Evolutionary conservation across 2,329 filamentous ascomycete species (phyloP), one percentile per base, ranked within the genome.

Genomic region (Sordariomycetes sp.): DNA sequence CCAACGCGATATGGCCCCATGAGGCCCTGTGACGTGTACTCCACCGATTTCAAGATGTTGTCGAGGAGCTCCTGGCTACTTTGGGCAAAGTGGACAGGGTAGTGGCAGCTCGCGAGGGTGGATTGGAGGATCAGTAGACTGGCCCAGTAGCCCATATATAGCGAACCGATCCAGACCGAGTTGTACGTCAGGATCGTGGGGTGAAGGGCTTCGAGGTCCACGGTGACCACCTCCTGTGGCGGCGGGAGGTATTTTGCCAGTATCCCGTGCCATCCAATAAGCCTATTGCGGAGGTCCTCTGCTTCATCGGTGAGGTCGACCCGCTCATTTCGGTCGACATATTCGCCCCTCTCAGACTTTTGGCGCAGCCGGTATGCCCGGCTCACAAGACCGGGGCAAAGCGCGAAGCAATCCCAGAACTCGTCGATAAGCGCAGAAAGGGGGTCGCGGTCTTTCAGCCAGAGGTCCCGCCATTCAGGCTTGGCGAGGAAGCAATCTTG

Each of bases 41-140:
- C 54, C 34, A 55, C 35, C 7, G 54, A 55, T 40, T 46, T 55
- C n/a, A 55, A n/a, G 37, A 55, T 55, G 20, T 48, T 43, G 12
- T 43, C 54, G 3, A 55, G 35, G 18, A 55, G 37, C 35, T 55
- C 35, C 37, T 43, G n/a, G 24, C 28, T 48, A 3, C 35, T 46
- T 35, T 46, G 35, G 11, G 22, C 11, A 34, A 55, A 55, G 4
- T 43, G 34, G 16, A 25, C 12, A 5, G 22, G 35, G 5, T 22
- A 18, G 34, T 43, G 37, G 12, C 54, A 55, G 35, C 1, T 35
- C 7, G 14, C 37, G 7, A 75, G 53, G 7, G 64, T 65, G 60
- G 72, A 71, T 57, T 76, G 69, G 37, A 76, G 61, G 55, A 76
- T 69, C n/a, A 74, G 63, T 64, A 72, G 64, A 43, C 68, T 70